Percentiles rank a stretch among this genome's conserved stretches.
Conservation (phyloP, 73 alveolate species). For the Durusdinium trenchii region DNA sequence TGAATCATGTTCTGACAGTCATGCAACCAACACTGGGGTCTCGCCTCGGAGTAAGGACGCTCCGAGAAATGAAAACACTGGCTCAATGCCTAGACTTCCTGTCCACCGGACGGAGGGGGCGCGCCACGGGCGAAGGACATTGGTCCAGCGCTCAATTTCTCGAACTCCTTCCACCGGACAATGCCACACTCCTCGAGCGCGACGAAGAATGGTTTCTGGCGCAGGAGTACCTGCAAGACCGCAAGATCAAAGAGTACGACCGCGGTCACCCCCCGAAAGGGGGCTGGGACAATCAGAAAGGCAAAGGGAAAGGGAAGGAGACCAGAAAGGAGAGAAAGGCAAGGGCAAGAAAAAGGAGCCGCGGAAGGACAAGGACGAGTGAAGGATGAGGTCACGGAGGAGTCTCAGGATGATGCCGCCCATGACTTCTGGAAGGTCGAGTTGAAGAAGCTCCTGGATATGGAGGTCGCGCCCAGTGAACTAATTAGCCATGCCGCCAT, state of each 20-base stretch:
- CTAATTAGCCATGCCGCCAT: not conserved
- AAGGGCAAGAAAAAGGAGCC: not conserved
- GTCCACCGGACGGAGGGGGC: not conserved
- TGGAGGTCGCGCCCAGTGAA: not conserved
- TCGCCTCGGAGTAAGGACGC: not conserved
- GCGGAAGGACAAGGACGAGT: not conserved
- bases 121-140: not conserved
- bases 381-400: not conserved
- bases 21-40: not conserved
- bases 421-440: not conserved
- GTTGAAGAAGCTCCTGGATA: not conserved
- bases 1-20: not conserved
- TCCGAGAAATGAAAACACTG: not conserved
- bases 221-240: too few relatives aligned
- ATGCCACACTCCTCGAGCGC: too few relatives aligned
- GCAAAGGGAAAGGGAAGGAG: not conserved
- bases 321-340: conserved; percentile 6
- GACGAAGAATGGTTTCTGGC: too few relatives aligned
- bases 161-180: too few relatives aligned
- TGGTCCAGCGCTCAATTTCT: too few relatives aligned
- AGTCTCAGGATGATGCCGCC: not conserved
- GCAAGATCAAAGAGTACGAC: too few relatives aligned
- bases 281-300: too few relatives aligned
- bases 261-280: too few relatives aligned
- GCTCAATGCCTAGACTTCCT: not conserved